Percentiles rank a stretch among this genome's conserved stretches.
phyloP scores from a whole-genome alignment of 2,329 filamentous ascomycete genomes.

The Aspergillus pseudoglaucus region DNA sequence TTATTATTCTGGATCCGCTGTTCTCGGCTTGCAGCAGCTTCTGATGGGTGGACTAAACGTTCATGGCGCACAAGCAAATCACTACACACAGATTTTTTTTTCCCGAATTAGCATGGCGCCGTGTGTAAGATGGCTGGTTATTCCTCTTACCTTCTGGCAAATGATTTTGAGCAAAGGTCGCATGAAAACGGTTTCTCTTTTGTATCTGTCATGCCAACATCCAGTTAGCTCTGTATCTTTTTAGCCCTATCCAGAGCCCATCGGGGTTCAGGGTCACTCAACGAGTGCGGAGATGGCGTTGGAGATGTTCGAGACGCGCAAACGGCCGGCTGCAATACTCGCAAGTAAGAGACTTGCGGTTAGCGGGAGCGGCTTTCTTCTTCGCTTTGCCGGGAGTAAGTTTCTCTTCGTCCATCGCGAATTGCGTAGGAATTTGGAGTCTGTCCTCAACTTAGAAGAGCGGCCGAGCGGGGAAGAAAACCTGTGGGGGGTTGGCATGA shows the following conservation, averaged over 20 bases:
- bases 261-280: slow-evolving; percentile 31
- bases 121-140: slow-evolving; percentile 1
- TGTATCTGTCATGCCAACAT: slow-evolving; percentile 32
- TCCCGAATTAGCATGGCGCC: slow-evolving; percentile 16
- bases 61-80: slow-evolving; percentile 46
- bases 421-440: slow-evolving; percentile 18
- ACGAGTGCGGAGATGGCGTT: slow-evolving; percentile 47
- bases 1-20: slow-evolving; percentile 25
- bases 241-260: not conserved
- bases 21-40: slow-evolving; percentile 35
- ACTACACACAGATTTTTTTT: slow-evolving; percentile 21
- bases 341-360: slow-evolving; percentile 43
- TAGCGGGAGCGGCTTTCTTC: slow-evolving; percentile 38
- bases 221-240: slow-evolving; percentile 16
- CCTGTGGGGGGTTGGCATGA: slow-evolving; percentile 26
- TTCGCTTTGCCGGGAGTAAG: slow-evolving; percentile 29
- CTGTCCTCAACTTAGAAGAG: slow-evolving; percentile 20
- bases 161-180: slow-evolving; percentile 44
- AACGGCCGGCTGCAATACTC: slow-evolving; percentile 45
- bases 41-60: slow-evolving; percentile 42
- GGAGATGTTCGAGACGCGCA: slow-evolving; percentile 45
- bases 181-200: slow-evolving; percentile 47
- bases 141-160: slow-evolving; percentile 38
- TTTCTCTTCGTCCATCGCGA: slow-evolving; percentile 36
- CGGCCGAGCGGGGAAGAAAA: slow-evolving; percentile 31